These are phyloP conservation scores for Crithidia thermophila DNA, from an alignment of 208 protist genomes.

Conservation along the genomic window DNA sequence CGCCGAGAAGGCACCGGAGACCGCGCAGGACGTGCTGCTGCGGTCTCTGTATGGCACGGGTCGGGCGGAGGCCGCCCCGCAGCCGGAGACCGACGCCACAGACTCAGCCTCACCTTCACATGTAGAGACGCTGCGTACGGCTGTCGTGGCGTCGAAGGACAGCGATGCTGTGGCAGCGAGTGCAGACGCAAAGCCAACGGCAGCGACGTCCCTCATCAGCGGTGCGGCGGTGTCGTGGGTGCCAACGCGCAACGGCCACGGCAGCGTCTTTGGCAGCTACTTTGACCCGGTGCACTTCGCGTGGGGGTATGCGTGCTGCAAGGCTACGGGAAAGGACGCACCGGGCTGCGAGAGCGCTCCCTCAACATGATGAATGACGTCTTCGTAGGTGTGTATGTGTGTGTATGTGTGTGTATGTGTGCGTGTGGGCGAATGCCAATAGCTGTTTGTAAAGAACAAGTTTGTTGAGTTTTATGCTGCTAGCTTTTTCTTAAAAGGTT, in stretches of 20 bases:
- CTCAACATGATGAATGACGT: background rate
- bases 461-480: too few species aligned
- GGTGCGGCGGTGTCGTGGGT: conserved; percentile 23
- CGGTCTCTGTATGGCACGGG: conserved; percentile 59
- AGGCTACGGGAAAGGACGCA: conserved; percentile 49
- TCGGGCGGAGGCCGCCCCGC: background rate
- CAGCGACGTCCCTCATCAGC: conserved; percentile 3
- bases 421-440: too few species aligned
- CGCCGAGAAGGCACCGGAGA: conserved; percentile 14
- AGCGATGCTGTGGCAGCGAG: background rate
- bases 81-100: background rate
- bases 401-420: too few species aligned
- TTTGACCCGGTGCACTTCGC: conserved; percentile 55
- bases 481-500: too few species aligned
- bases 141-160: too few species aligned
- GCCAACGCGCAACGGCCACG: conserved; percentile 54
- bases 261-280: conserved; percentile 72
- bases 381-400: background rate
- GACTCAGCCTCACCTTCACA: too few species aligned
- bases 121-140: too few species aligned
- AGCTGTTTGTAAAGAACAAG: too few species aligned
- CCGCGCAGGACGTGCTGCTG: conserved; percentile 48
- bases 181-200: background rate
- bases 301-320: conserved; percentile 89
- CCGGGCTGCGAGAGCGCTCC: conserved; percentile 26